A percentile compares a stretch with the other conserved stretches of the same genome.
These are phyloP conservation scores for Athelia psychrophila DNA, from an alignment of 1,284 basidiomycete species.

Conservation along the genomic window DNA sequence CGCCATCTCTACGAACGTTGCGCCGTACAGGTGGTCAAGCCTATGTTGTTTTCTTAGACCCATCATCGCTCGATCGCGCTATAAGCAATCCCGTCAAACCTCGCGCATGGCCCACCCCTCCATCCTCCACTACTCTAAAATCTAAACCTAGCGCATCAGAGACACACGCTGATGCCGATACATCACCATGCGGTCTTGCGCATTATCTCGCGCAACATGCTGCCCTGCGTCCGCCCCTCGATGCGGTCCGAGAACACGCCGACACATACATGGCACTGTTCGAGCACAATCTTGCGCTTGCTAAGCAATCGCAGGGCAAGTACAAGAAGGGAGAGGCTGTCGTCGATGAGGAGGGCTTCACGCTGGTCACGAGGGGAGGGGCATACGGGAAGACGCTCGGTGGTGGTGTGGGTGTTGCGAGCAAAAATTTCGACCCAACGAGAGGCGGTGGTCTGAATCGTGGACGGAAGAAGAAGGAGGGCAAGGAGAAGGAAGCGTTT, in stretches of 20 bases:
- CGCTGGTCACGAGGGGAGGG: constrained; percentile 84
- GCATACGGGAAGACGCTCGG: constrained; percentile 84
- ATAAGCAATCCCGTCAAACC: constrained; percentile 48
- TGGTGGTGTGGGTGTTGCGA: constrained; percentile 77
- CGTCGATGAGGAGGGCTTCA: constrained; percentile 92
- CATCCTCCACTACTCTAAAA: constrained; percentile 21
- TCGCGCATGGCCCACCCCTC: constrained; percentile 59
- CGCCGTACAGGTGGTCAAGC: constrained; percentile 64
- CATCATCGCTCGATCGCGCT: constrained; percentile 65
- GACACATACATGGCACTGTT: constrained; percentile 74
- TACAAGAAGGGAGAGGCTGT: constrained; percentile 80
- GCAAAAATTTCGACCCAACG: constrained; percentile 65
- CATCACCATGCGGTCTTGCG: constrained; percentile 44
- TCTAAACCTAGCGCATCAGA: no score
- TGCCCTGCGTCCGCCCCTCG: constrained; percentile 68
- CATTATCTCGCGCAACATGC: constrained; percentile 69
- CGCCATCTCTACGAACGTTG: constrained; percentile 48
- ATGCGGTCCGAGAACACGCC: constrained; percentile 69
- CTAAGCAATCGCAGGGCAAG: constrained; percentile 55
- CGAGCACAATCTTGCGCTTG: constrained; percentile 68
- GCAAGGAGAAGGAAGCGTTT: constrained; percentile 72
- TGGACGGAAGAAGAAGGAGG: constrained; percentile 57
- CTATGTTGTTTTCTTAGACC: constrained; percentile 78
- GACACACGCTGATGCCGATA: no score
- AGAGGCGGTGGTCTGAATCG: constrained; percentile 39